These are phyloP conservation scores for Ceratobasidium sp. DNA, from an alignment of 1,284 basidiomycete genomes.

Conservation along the genomic window DNA sequence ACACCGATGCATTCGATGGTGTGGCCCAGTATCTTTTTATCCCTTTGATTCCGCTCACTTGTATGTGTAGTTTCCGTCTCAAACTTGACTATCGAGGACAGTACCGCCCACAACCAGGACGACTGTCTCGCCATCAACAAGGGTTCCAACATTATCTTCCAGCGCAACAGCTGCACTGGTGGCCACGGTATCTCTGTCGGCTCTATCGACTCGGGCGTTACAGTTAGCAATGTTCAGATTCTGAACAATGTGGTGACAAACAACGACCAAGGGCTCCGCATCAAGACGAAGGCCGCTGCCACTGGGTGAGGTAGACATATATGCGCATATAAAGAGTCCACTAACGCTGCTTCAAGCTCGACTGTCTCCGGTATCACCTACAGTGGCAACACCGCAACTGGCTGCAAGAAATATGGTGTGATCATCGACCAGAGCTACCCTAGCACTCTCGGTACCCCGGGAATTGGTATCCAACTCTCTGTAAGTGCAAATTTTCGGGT, in stretches of 20 bases:
- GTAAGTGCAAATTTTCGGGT: conserved; percentile 38
- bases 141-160: conserved; percentile 51
- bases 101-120: conserved; percentile 52
- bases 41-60: not conserved
- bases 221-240: conserved; percentile 50
- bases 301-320: conserved; percentile 40
- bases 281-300: conserved; percentile 52
- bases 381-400: conserved; percentile 50
- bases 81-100: conserved; percentile 46
- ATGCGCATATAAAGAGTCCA: not conserved
- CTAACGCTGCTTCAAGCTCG: not conserved
- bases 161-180: conserved; percentile 51
- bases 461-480: conserved; percentile 41
- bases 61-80: conserved; percentile 40
- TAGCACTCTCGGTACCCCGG: conserved; percentile 40
- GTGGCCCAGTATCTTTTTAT: conserved; percentile 7
- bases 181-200: conserved; percentile 53
- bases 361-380: conserved; percentile 48
- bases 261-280: conserved; percentile 51
- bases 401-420: conserved; percentile 51
- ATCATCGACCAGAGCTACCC: conserved; percentile 50
- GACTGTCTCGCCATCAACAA: conserved; percentile 52
- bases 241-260: conserved; percentile 50
- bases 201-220: conserved; percentile 50
- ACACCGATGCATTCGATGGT: conserved; percentile 55